A percentile compares a stretch with the other conserved stretches of the same genome.
Evolutionary conservation across 2,329 filamentous ascomycete genomes (phyloP).

Genomic region (Fusarium sp.): DNA sequence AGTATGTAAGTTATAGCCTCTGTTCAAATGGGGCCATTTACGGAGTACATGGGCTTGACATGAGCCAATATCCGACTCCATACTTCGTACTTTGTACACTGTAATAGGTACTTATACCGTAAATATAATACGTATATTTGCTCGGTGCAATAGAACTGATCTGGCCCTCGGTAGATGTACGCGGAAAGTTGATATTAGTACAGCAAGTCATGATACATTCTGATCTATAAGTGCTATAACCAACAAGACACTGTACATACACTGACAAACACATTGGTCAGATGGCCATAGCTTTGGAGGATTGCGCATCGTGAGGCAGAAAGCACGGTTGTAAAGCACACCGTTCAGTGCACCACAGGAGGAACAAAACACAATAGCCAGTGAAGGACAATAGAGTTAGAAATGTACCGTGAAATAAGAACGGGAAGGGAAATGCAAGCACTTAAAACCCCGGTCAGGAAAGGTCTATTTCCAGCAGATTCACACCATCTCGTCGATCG

Average conservation of each 20-base stretch:
- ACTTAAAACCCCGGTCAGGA: conserved; percentile 46
- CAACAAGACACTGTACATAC: neutral
- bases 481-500: conserved; percentile 15
- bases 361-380: conserved; percentile 1
- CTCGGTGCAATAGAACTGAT: conserved; percentile 10
- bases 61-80: neutral
- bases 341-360: neutral
- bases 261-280: conserved; percentile 1
- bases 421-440: conserved; percentile 40
- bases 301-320: neutral
- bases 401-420: conserved; percentile 4
- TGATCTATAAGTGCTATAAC: neutral
- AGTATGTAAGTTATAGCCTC: neutral
- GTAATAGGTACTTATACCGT: neutral
- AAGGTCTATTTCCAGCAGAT: conserved; percentile 35
- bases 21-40: neutral
- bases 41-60: neutral
- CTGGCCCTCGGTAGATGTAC: conserved; percentile 24
- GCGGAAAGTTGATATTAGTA: neutral
- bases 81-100: neutral
- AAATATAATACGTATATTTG: conserved; percentile 7
- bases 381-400: conserved; percentile 2
- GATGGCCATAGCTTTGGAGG: neutral
- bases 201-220: neutral
- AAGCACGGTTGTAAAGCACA: neutral